Evolutionary conservation across 148 eudicot genomes (phyloP), one percentile per base, ranked within the genome.

Genomic region (Pouteria glomerata): DNA sequence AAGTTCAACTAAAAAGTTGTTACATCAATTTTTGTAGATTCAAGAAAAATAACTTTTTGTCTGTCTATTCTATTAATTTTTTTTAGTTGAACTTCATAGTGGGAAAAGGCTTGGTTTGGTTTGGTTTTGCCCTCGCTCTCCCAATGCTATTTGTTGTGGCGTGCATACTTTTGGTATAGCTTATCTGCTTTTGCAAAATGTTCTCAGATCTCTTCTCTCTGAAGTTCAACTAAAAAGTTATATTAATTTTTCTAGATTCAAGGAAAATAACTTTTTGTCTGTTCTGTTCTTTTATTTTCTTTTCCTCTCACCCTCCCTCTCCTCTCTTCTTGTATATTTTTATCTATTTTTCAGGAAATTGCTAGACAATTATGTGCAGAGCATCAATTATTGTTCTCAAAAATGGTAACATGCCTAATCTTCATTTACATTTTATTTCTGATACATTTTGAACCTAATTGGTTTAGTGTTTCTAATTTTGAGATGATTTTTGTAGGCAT

Each of bases 351-450:
- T 21, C 78, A 95, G 97, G 98, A 95, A 84, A 89, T 95, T 78
- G 82, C 98, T 60, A 83, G 89, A 68, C 98, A 95, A 71, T 68
- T 95, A 70, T 95, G 98, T 59, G 26, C 77, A 72, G 97, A 95
- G 79, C 86, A 95, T 77, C 79, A 91, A 45, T 71, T 95, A 59
- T 60, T 61, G 62, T 91, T 89, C 80, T 89, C 98, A 12, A 95
- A 91, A 81, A 84, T 91, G 98, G 98, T 95, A 88, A 78, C n/a
- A 24, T 77, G 56, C 31, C 56, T 31, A 57, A 26, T n/a, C 3
- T 68, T 30, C 52, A n/a, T 30, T 51, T 23, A 42, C 16, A 23
- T 16, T 77, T 19, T 57, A 44, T n/a, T n/a, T n/a, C n/a, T 57
- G 64, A 63, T 78, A 50, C 45, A 37, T 66, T 73, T 60, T 57